Base-by-base conservation (phyloP, 768 basidiomycete genomes). In the Dioszegia crocea region DNA sequence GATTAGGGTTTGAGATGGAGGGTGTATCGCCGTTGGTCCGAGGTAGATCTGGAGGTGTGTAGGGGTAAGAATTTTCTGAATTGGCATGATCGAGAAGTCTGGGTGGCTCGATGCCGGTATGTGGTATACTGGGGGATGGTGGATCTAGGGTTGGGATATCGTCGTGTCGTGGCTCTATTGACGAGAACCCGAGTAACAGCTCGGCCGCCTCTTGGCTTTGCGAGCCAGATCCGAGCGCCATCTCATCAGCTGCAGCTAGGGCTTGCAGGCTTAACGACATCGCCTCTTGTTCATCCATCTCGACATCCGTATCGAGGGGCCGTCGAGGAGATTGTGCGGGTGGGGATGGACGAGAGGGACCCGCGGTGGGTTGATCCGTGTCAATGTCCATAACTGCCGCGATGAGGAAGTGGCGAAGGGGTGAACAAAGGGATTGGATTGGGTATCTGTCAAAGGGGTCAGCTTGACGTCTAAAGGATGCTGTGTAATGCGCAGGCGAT, bases 121-220 rank as follows among this genome's bases (percentile, higher is more conserved):
- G 49, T 38, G 49, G 51, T 38, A 53, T 53, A 29, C 38, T 19
- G 3, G 51, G 51, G 3, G 51, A 53, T 6, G 51, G 51, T 2
- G 46, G 49, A 31, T 49, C 48, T 12, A 43, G 49, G 5, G 51
- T 38, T 24, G 51, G 51, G 40, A 41, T 41, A 27, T 49, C 38
- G 31, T 39, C 36, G 14, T 33, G 45, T 17, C 36, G 45, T 14
- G 53, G 33, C 39, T 41, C 45, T 19, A 52, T 29, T 6, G 60
- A 23, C 5, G 64, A 61, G 44, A 70, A 63, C 21, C 63, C 61
- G 6, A 70, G 57, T 16, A 70, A 39, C 14, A 70, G 50, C 19
- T 62, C 56, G 4, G 63, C 68, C 5, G 68, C 68, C 46, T 70
- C 68, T 33, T 66, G 58, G 16, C 48, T 51, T 14, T 49, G 64